A percentile compares a stretch with the other conserved stretches of the same genome.
These are phyloP conservation scores for Kwoniella mangroviensis DNA, from an alignment of 768 basidiomycete genomes.

Conservation along the genomic window DNA sequence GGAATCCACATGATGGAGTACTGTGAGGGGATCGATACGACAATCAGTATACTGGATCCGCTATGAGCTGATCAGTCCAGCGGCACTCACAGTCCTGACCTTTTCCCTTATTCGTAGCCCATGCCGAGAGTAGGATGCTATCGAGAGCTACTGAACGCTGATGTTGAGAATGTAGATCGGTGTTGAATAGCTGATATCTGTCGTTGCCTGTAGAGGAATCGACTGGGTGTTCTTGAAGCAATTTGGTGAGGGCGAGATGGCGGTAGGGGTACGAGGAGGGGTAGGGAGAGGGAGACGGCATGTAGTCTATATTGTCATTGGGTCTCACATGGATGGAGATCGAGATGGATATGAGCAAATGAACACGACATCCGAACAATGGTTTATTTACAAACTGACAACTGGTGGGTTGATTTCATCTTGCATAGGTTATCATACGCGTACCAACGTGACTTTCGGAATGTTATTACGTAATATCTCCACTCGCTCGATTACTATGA, in stretches of 20 bases:
- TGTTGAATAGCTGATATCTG: background rate
- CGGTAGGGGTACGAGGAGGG: conserved; percentile 18
- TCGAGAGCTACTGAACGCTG: conserved; percentile 7
- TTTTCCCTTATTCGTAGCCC: background rate
- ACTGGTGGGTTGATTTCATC: too few relatives aligned
- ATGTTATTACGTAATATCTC: too few relatives aligned
- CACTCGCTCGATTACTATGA: too few relatives aligned
- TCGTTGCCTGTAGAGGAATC: background rate
- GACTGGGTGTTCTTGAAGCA: conserved; percentile 6
- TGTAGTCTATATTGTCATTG: background rate
- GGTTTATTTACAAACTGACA: too few relatives aligned
- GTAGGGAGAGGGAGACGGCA: conserved; percentile 6
- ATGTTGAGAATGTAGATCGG: background rate
- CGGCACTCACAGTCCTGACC: conserved; percentile 11
- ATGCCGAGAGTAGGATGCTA: background rate
- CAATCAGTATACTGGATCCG: background rate
- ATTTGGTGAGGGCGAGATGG: conserved; percentile 7
- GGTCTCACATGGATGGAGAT: background rate
- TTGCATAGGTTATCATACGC: too few relatives aligned
- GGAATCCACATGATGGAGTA: conserved; percentile 9
- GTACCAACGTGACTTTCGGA: too few relatives aligned
- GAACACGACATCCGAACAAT: too few relatives aligned
- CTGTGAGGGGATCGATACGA: background rate
- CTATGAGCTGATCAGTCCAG: background rate
- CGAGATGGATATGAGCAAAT: too few relatives aligned